Percentiles rank a stretch among this genome's conserved stretches.
Evolutionary conservation across 108 stramenopile species (phyloP).

Genomic region (Mediolabrus comicus): DNA sequence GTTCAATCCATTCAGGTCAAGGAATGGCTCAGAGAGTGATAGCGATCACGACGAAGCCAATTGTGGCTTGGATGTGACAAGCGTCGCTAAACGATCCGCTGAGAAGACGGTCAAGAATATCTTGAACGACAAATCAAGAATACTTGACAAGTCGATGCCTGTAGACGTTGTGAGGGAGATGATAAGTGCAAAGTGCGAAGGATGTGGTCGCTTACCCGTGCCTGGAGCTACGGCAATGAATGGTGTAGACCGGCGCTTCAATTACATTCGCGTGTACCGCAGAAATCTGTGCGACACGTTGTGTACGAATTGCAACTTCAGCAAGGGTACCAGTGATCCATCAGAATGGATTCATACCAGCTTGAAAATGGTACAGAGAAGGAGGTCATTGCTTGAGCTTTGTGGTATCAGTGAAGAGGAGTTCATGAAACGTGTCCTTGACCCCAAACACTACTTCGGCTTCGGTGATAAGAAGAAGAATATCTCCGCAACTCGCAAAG

Average conservation of each 20-base stretch:
- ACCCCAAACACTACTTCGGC: not conserved
- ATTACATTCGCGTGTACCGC: not conserved
- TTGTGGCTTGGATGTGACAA: too few relatives aligned
- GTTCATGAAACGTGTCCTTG: not conserved
- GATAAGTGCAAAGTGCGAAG: not conserved
- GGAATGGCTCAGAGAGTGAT: too few relatives aligned
- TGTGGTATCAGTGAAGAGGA: not conserved
- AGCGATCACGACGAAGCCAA: too few relatives aligned
- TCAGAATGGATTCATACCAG: not conserved
- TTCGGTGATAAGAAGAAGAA: not conserved
- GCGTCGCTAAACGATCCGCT: too few relatives aligned
- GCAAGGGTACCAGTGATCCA: not conserved
- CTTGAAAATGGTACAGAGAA: not conserved
- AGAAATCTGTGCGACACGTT: not conserved
- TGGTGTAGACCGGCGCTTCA: not conserved
- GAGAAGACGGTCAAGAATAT: too few relatives aligned
- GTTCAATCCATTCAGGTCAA: too few relatives aligned
- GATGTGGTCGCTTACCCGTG: not conserved
- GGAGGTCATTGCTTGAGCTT: not conserved
- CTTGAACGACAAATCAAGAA: too few relatives aligned
- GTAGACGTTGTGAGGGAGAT: too few relatives aligned
- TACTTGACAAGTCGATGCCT: too few relatives aligned
- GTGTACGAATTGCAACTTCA: not conserved
- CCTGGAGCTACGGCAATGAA: not conserved
- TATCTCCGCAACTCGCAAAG: not conserved